Conservation (phyloP, 148 eudicot species). For the Rhododendron williamsianum region DNA sequence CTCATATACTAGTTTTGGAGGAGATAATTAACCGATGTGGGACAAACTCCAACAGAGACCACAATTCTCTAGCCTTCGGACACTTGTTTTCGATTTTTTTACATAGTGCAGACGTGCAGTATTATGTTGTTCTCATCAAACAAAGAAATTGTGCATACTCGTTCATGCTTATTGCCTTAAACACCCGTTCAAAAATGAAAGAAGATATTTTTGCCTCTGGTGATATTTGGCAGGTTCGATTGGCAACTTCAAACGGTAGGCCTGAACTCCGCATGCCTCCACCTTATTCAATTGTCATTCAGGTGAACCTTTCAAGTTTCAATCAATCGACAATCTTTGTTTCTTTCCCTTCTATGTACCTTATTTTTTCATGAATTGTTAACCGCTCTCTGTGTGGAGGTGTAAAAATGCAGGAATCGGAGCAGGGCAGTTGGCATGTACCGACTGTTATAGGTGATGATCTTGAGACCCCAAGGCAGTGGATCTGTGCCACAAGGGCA, state of each 20-base stretch:
- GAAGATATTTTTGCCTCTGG: neutral
- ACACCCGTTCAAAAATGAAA: neutral
- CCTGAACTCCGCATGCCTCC: slow-evolving; percentile 75
- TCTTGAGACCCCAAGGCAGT: slow-evolving; percentile 66
- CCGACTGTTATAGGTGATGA: slow-evolving; percentile 77
- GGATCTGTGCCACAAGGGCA: slow-evolving; percentile 70
- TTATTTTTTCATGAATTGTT: neutral
- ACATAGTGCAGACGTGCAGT: neutral
- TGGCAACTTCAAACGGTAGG: slow-evolving; percentile 41
- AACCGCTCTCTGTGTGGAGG: neutral
- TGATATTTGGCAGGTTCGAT: slow-evolving; percentile 45
- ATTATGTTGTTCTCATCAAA: neutral
- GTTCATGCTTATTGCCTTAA: neutral
- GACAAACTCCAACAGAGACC: neutral
- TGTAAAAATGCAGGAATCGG: slow-evolving; percentile 54
- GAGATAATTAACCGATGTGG: no score
- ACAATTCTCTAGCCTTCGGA: neutral
- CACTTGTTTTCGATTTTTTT: neutral
- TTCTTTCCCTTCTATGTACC: neutral
- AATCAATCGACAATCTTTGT: neutral
- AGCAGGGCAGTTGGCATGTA: slow-evolving; percentile 81
- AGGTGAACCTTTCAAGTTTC: slow-evolving; percentile 26
- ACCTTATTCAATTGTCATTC: slow-evolving; percentile 73
- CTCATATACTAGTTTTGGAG: no score
- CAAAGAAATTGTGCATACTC: neutral